These are phyloP conservation scores for Myxozyma kluyveri DNA, from an alignment of 805 yeast genomes.

Conservation along the genomic window DNA sequence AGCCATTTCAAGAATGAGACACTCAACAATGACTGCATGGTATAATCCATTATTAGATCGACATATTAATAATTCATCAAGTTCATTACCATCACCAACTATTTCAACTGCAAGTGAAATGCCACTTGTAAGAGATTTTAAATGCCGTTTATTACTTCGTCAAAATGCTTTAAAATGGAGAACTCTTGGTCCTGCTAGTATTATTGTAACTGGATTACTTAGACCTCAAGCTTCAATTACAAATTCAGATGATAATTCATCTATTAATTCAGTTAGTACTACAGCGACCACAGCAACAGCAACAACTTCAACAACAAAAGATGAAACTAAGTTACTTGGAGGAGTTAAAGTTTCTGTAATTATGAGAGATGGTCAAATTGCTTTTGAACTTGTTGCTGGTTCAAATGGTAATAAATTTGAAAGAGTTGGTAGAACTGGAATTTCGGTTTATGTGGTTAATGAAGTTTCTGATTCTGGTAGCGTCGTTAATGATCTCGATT, in stretches of 20 bases:
- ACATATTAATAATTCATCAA: not conserved
- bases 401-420: constrained; percentile 11
- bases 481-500: constrained; percentile 12
- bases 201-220: constrained; percentile 16
- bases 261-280: not conserved
- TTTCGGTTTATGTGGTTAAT: constrained; percentile 23
- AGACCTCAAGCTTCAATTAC: not conserved
- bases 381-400: constrained; percentile 18
- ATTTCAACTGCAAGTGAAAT: constrained; percentile 5
- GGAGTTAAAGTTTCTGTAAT: constrained; percentile 17
- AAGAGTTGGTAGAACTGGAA: constrained; percentile 23
- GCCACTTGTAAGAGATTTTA: constrained; percentile 17
- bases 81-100: constrained; percentile 1
- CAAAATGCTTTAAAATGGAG: constrained; percentile 30
- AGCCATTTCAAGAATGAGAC: not conserved
- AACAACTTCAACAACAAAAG: no score
- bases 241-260: not conserved
- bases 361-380: constrained; percentile 15
- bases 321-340: not conserved
- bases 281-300: no score
- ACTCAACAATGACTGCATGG: constrained; percentile 3
- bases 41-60: constrained; percentile 16
- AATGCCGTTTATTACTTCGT: constrained; percentile 27
- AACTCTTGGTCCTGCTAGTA: constrained; percentile 28
- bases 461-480: constrained; percentile 8